Evolutionary conservation across 2,329 filamentous ascomycete species (phyloP), one percentile per base, ranked within the genome.

Genomic region (Rhynchosporium secalis): DNA sequence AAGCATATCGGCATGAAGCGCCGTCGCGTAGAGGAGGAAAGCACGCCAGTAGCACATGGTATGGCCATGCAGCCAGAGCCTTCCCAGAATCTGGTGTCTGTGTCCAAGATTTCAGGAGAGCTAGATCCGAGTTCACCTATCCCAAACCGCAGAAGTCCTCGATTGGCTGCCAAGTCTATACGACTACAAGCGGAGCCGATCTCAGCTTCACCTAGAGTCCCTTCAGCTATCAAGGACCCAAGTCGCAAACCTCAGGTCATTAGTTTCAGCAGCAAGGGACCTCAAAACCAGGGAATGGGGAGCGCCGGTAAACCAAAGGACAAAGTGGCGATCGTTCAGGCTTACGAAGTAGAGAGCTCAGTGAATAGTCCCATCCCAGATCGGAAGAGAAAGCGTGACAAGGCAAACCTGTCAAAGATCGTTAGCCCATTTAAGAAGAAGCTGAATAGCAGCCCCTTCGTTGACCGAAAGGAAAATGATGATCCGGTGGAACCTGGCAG

Each of bases 261-360:
- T 31, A 60, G 54, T 7, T 72, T 72, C 45, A 58, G 62, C 33
- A 31, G 33, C 15, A 56, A 62, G 12, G 70, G 69, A 9, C 61
- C 69, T 28, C 58, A 28, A 46, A 72, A 72, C 31, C 69, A 71
- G 56, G 70, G 70, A 2, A n/a, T 58, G n/a, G 61, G 58, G 13
- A 60, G 61, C 55, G 56, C 56, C 2, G 43, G 20, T 3, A 67
- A 62, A 13, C 15, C 26, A 12, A 29, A 56, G 33, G 28, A 41
- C 28, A 36, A 15, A 20, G 12, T n/a, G n/a, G n/a, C 13, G 20
- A 2, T 9, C 15, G 33, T 47, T 2, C 29, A 48, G 6, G 40
- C 15, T 36, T 33, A 33, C 10, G 36, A 41, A 49, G 47, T 29
- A 48, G 40, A 7, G 26, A 36, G 48, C 13, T 29, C 26, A 43